Evolutionary conservation across 495 filamentous ascomycete genomes (phyloP).

Genomic region (Penicillium atrosanguineum): DNA sequence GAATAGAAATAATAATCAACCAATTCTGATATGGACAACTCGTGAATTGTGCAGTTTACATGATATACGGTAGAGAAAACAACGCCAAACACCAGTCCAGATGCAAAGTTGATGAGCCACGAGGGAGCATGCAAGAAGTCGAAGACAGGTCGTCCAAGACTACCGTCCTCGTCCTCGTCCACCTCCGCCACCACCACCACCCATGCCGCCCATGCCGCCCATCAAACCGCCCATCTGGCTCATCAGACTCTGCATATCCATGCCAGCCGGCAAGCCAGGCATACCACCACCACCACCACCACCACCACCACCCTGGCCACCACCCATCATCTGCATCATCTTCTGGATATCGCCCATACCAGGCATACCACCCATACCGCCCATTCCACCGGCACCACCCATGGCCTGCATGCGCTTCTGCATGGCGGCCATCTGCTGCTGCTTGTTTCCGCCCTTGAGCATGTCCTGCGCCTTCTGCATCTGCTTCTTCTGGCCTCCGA

Average conservation of each 20-base stretch:
- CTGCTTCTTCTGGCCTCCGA: slow-evolving; percentile 93
- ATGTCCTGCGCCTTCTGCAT: slow-evolving; percentile 92
- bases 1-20: neutral
- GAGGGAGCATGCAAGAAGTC: slow-evolving; percentile 10
- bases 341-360: slow-evolving; percentile 72
- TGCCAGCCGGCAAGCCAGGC: slow-evolving; percentile 56
- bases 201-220: slow-evolving; percentile 52
- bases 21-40: slow-evolving; percentile 3
- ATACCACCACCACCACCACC: slow-evolving; percentile 49
- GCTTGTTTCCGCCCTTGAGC: slow-evolving; percentile 82
- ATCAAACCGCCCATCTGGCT: slow-evolving; percentile 73
- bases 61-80: slow-evolving; percentile 14
- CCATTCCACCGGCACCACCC: slow-evolving; percentile 61
- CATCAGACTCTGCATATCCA: slow-evolving; percentile 85
- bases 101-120: slow-evolving; percentile 27
- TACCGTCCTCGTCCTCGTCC: slow-evolving; percentile 42
- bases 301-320: slow-evolving; percentile 44
- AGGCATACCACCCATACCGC: slow-evolving; percentile 42
- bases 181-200: slow-evolving; percentile 37
- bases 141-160: slow-evolving; percentile 1
- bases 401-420: slow-evolving; percentile 91
- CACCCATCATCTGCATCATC: slow-evolving; percentile 75
- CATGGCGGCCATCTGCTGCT: slow-evolving; percentile 96
- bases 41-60: slow-evolving; percentile 12
- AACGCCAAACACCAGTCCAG: slow-evolving; percentile 32